Conservation (phyloP, 495 filamentous ascomycete genomes). For the Hypoxylon subgilvum region DNA sequence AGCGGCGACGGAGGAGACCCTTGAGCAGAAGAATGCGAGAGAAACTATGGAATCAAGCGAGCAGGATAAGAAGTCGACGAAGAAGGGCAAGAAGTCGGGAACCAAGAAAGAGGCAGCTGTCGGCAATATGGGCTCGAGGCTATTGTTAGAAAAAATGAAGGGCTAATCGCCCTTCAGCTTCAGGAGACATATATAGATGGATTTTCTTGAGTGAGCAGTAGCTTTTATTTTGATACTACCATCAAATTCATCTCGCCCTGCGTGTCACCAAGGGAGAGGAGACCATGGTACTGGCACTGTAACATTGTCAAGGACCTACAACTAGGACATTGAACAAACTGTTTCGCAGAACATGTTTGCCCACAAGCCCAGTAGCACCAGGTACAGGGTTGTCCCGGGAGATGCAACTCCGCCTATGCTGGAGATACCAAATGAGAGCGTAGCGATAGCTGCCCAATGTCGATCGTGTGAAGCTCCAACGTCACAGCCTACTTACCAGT, state of each 20-base stretch:
- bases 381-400: neutral
- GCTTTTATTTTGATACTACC: neutral
- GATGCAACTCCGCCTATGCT: too few relatives aligned
- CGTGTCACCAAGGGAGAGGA: neutral
- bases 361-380: neutral
- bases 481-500: too few relatives aligned
- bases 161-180: conserved; percentile 6
- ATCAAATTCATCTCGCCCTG: neutral
- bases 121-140: conserved; percentile 61
- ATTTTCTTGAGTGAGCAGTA: conserved; percentile 6
- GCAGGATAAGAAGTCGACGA: conserved; percentile 44
- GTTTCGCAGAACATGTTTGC: conserved; percentile 1
- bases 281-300: neutral
- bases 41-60: conserved; percentile 40
- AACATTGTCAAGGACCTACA: neutral
- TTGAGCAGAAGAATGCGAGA: conserved; percentile 45
- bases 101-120: conserved; percentile 42
- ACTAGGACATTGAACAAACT: neutral
- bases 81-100: conserved; percentile 50
- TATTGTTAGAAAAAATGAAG: conserved; percentile 59
- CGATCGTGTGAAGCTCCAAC: too few relatives aligned
- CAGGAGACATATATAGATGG: neutral
- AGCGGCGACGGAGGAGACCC: conserved; percentile 54
- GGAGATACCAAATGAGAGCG: too few relatives aligned
- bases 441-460: too few relatives aligned